These are phyloP conservation scores for Metarhizium anisopliae DNA, from an alignment of 2,329 filamentous ascomycete genomes.

Conservation along the genomic window DNA sequence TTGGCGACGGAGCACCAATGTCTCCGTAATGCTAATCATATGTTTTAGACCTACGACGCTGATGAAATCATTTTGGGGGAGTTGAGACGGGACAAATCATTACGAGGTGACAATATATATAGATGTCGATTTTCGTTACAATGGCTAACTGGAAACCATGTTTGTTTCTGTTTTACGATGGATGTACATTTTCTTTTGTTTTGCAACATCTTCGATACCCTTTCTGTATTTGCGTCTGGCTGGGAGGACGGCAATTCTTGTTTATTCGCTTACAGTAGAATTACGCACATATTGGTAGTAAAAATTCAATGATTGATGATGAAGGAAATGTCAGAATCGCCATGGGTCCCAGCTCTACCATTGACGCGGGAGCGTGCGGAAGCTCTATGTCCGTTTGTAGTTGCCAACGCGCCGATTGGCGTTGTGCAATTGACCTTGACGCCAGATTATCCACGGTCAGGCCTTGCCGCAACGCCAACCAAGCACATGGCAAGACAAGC, in stretches of 20 bases:
- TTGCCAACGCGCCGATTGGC: too few relatives aligned
- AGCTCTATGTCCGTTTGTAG: too few relatives aligned
- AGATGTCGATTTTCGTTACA: background rate
- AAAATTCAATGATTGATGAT: background rate
- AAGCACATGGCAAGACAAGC: too few relatives aligned
- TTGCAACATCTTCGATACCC: conserved; percentile 16
- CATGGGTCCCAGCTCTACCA: too few relatives aligned
- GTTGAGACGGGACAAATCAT: background rate
- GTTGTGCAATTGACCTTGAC: too few relatives aligned
- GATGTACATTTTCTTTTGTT: background rate
- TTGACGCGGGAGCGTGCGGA: too few relatives aligned
- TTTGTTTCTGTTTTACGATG: background rate
- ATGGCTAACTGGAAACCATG: background rate
- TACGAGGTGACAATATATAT: background rate
- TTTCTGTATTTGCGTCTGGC: conserved; percentile 9
- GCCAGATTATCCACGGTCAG: too few relatives aligned
- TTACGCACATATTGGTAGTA: background rate
- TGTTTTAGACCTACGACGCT: background rate
- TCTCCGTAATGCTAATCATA: background rate
- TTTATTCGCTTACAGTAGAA: background rate
- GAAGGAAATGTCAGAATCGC: too few relatives aligned
- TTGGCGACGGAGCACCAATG: background rate
- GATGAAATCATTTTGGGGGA: background rate
- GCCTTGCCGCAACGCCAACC: too few relatives aligned
- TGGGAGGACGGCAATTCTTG: background rate